phyloP scores from a whole-genome alignment of 179 eudicot genomes.

The Silene coronaria region DNA sequence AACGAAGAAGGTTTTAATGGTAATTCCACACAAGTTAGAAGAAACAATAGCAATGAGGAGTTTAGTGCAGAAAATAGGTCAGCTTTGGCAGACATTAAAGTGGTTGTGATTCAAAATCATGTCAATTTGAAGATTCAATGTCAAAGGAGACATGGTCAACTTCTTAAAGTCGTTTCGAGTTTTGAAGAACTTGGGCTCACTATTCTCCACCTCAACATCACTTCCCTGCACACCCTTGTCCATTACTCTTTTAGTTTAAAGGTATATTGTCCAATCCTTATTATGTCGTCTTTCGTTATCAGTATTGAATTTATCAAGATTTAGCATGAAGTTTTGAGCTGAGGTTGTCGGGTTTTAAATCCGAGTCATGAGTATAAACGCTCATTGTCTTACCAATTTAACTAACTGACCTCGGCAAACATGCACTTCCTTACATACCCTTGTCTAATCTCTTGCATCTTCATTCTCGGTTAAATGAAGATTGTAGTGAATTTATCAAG shows the following conservation, averaged over 20 bases:
- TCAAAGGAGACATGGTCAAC: constrained; percentile 37
- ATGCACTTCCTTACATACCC: constrained; percentile 22
- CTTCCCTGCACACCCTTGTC: constrained; percentile 30
- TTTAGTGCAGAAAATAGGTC: constrained; percentile 32
- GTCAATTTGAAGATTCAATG: constrained; percentile 39
- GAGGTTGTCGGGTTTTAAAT: background rate
- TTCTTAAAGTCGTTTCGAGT: constrained; percentile 30
- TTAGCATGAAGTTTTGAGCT: no score
- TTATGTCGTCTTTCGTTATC: no score
- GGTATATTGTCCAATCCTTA: constrained; percentile 18
- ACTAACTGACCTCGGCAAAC: no score
- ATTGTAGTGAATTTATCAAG: no score
- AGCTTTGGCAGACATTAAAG: constrained; percentile 30
- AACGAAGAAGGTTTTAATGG: constrained; percentile 22
- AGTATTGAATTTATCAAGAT: no score
- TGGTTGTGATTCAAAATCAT: constrained; percentile 41
- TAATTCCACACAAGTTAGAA: background rate
- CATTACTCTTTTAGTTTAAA: constrained; percentile 46
- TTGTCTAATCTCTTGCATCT: background rate
- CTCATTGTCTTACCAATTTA: no score
- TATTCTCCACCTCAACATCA: constrained; percentile 45
- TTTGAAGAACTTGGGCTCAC: constrained; percentile 40
- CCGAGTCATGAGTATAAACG: no score
- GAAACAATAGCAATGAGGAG: constrained; percentile 20
- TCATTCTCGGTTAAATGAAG: no score